These are phyloP conservation scores for Paraleonurus japonicus DNA, from an alignment of 257 asterid genomes.

Conservation along the genomic window DNA sequence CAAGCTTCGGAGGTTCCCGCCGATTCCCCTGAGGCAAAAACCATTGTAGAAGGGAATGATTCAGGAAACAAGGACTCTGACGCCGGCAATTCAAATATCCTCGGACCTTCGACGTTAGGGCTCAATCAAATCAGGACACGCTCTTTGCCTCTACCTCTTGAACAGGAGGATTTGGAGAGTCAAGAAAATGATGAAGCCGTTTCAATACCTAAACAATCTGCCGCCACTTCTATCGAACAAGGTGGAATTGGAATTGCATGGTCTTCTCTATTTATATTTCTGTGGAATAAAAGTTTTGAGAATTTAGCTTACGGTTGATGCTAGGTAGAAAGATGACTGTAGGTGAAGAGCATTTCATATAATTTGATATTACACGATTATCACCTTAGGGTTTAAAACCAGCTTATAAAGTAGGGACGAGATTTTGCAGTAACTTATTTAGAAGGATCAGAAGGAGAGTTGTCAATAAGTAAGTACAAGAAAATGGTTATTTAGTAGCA, in stretches of 20 bases:
- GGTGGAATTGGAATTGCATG: conserved; percentile 35
- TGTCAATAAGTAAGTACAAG: conserved; percentile 9
- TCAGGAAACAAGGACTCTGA: conserved; percentile 20
- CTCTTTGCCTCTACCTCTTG: conserved; percentile 51
- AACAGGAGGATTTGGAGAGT: conserved; percentile 28
- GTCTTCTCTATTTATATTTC: neutral
- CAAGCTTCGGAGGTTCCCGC: conserved; percentile 63
- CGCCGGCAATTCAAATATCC: conserved; percentile 31
- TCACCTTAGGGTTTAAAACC: conserved; percentile 18
- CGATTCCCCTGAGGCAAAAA: conserved; percentile 46
- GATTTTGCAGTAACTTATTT: neutral
- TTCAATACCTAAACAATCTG: conserved; percentile 28
- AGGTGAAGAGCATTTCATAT: neutral
- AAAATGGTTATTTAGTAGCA: neutral
- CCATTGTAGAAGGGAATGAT: conserved; percentile 18
- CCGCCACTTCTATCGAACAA: conserved; percentile 40
- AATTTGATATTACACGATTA: neutral
- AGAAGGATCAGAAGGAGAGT: conserved; percentile 3
- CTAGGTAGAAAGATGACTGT: conserved; percentile 13
- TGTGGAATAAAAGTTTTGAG: neutral
- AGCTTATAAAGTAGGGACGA: neutral
- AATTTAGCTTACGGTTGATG: conserved; percentile 12
- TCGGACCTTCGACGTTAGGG: conserved; percentile 58
- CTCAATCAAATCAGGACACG: conserved; percentile 80
- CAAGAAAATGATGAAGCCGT: conserved; percentile 29